Conservation (phyloP, 176 grass and related monocot species). For the Aegilops tauschii region DNA sequence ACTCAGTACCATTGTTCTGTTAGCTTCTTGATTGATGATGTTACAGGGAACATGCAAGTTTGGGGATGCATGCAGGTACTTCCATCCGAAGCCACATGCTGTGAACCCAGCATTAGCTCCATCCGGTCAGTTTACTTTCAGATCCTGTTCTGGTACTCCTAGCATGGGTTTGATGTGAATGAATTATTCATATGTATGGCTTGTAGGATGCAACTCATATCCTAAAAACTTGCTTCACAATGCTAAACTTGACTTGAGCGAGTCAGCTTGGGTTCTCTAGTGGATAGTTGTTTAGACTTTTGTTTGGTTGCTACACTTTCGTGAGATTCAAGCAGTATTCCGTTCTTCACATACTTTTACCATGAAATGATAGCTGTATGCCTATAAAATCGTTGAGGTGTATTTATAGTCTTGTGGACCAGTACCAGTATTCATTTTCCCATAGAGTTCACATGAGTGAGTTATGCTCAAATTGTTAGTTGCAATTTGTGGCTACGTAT, state of each 20-base stretch:
- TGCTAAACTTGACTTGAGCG: not conserved
- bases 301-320: not conserved
- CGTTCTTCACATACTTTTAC: not conserved
- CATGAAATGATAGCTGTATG: not conserved
- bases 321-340: not conserved
- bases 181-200: not conserved
- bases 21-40: not conserved
- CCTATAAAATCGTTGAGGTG: not conserved
- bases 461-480: not conserved
- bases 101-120: constrained; percentile 27
- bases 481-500: not conserved
- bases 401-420: not conserved
- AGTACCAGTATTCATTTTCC: not conserved
- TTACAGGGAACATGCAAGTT: constrained; percentile 61
- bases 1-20: not conserved
- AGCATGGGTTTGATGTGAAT: not conserved
- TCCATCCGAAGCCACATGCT: constrained; percentile 59
- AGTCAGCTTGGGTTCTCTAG: not conserved
- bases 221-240: not conserved
- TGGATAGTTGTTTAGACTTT: not conserved
- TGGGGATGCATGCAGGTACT: constrained; percentile 68
- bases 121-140: constrained; percentile 37
- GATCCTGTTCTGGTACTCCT: not conserved
- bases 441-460: not conserved
- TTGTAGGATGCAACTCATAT: not conserved